Evolutionary conservation across 495 filamentous ascomycete genomes (phyloP).

Genomic region (Cryomyces minteri): DNA sequence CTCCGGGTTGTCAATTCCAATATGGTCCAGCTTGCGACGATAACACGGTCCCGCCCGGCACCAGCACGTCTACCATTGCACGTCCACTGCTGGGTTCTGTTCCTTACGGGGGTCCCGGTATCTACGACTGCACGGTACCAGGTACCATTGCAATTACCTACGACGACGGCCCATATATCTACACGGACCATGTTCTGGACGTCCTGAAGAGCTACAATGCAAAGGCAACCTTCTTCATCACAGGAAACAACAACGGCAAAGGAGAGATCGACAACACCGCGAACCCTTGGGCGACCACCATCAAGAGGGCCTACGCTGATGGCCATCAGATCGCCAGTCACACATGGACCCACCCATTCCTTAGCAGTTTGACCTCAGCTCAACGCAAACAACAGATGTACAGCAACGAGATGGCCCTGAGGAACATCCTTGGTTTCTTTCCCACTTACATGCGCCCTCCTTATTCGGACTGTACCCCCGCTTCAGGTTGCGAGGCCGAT

Average conservation of each 20-base stretch:
- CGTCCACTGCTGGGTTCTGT: neutral
- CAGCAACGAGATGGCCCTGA: constrained; percentile 64
- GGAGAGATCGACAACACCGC: constrained; percentile 44
- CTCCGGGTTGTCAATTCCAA: neutral
- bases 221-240: constrained; percentile 67
- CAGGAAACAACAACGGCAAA: constrained; percentile 56
- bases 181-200: constrained; percentile 50
- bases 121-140: constrained; percentile 29
- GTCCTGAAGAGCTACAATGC: constrained; percentile 44
- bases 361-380: constrained; percentile 34
- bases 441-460: constrained; percentile 79
- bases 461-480: constrained; percentile 48
- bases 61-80: neutral
- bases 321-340: constrained; percentile 79
- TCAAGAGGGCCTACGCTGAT: constrained; percentile 45
- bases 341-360: constrained; percentile 68
- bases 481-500: constrained; percentile 36
- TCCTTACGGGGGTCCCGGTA: neutral
- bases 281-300: constrained; percentile 37
- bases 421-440: constrained; percentile 62
- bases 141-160: constrained; percentile 59
- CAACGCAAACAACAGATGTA: constrained; percentile 48
- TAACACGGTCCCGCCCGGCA: neutral
- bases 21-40: neutral
- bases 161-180: constrained; percentile 59